Evolutionary conservation across 1,139 yeast species (phyloP), one percentile per base, ranked within the genome.

Genomic region (Geotrichum restrictum): DNA sequence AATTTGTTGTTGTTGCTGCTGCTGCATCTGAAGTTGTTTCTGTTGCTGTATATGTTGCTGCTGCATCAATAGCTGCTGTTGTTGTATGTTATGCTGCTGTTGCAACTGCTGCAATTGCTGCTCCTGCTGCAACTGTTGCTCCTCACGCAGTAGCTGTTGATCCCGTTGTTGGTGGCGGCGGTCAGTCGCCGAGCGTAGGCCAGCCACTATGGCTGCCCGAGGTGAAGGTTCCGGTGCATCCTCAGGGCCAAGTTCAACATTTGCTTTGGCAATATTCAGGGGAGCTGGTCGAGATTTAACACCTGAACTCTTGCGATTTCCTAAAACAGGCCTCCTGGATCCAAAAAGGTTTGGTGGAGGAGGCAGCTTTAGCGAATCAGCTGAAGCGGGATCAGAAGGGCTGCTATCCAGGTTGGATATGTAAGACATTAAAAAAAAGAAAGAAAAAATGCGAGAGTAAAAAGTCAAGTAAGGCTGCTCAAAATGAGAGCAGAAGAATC

Each of bases 161-260:
- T 45, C 49, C 3, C 60, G 56, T 47, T 61, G 64, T 40, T 59
- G 60, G 33, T 62, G 64, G n/a, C 68, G 58, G 13, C 69, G 57
- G 48, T 65, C 68, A 7, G 69, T 65, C 13, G 69, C 69, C n/a
- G 63, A 62, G 43, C 66, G 55, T 34, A 65, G 56, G 3, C 66
- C 68, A 1, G 68, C 66, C n/a, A 65, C 64, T 11, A 65, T 55
- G 11, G 67, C 67, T 7, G 69, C 69, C 32, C 68, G 56, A 2
- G 66, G 62, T 7, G 62, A 54, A 11, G 57, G 55, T 13, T 22
- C 41, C 16, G 48, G 48, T 3, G 34, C 41, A 16, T 34, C 21
- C 19, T 29, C 38, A 14, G 38, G 36, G 32, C 19, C 39, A 43
- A 45, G 31, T 11, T 16, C 22, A 7, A 40, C 49, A 18, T 21